Evolutionary conservation across 1,139 yeast species (phyloP), one percentile per base, ranked within the genome.

Genomic region (Candida neerlandica): DNA sequence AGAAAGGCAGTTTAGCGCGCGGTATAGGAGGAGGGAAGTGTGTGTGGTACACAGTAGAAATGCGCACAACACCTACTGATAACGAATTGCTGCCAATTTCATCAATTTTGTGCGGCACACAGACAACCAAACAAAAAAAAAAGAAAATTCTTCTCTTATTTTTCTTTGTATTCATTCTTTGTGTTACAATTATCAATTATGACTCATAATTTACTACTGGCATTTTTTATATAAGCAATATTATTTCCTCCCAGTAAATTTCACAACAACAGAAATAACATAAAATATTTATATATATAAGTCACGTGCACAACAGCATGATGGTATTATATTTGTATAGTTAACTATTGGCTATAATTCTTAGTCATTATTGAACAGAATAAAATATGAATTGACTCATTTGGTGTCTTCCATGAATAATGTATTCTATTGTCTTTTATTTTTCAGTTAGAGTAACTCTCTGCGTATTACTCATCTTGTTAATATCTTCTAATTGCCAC

Each of bases 61-160:
- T 23, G 27, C 27, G 27, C 27, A n/a, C n/a, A n/a, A n/a, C n/a
- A 35, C 27, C 40, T 26, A 35, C 11, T 21, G 41, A 37, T 37
- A 37, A 37, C 41, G 41, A 37, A 37, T 37, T 37, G 41, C 41
- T 21, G 41, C 41, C 15, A 37, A 37, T 21, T 33, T 33, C 37
- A 33, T 14, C 18, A 5, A n/a, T 33, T 37, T 37, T 37, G 41
- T 37, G 41, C 41, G 29, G 29, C 41, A 37, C 27, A 35, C 39
- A 9, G 39, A 35, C 18, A n/a, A n/a, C n/a, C n/a, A n/a, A n/a
- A n/a, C n/a, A n/a, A n/a, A n/a, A n/a, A n/a, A n/a, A n/a, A n/a
- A n/a, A 37, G 15, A 19, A 37, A 37, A 35, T 11, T 9, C 21
- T 37, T 37, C 21, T 21, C 11, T 37, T n/a, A 10, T 19, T 21